Evolutionary conservation across 805 yeast species (phyloP).

Genomic region (Yamadazyma akitaensis): DNA sequence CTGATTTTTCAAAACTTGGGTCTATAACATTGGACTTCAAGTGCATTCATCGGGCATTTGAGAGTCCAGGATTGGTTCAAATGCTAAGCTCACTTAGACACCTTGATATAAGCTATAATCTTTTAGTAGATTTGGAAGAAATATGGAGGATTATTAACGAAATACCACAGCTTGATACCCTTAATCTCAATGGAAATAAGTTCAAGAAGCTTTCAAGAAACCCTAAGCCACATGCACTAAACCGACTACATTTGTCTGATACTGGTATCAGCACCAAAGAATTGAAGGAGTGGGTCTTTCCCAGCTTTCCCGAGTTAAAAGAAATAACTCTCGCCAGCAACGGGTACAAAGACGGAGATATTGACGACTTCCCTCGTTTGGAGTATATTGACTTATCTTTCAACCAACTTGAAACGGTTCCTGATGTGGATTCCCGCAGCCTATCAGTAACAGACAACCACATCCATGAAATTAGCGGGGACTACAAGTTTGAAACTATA

Average conservation of each 20-base stretch:
- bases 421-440: conserved; percentile 17
- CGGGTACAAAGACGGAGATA: conserved; percentile 19
- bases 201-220: conserved; percentile 18
- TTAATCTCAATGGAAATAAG: conserved; percentile 57
- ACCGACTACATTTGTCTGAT: conserved; percentile 24
- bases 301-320: conserved; percentile 38
- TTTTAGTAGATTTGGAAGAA: conserved; percentile 41
- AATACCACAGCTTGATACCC: conserved; percentile 34
- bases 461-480: not conserved
- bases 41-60: conserved; percentile 24
- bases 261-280: conserved; percentile 17
- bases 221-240: conserved; percentile 6
- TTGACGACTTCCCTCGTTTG: conserved; percentile 1
- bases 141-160: conserved; percentile 35
- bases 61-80: not conserved
- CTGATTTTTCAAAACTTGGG: conserved; percentile 43
- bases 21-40: conserved; percentile 49
- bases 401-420: conserved; percentile 38
- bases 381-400: conserved; percentile 32
- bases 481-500: conserved; percentile 18
- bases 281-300: conserved; percentile 16
- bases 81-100: conserved; percentile 22
- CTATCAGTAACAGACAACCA: conserved; percentile 12
- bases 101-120: conserved; percentile 61
- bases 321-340: conserved; percentile 35